Evolutionary conservation across 345 rosid species (phyloP).

Genomic region (Arabis hirsuta): DNA sequence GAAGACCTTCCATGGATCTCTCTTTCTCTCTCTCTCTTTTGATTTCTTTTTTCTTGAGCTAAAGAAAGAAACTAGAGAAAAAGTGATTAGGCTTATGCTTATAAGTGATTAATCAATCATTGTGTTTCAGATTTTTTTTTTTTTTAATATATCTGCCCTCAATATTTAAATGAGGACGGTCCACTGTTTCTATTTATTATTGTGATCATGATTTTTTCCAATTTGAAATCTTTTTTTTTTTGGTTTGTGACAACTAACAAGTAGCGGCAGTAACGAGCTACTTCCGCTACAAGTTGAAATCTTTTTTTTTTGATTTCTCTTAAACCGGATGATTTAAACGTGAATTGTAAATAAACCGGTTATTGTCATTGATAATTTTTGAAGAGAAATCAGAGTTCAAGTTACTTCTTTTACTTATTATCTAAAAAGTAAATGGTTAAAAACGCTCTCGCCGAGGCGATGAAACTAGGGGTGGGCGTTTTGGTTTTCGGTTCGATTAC

Average conservation of each 20-base stretch:
- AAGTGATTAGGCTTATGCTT: slow-evolving; percentile 15
- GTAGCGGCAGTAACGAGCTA: neutral
- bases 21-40: slow-evolving; percentile 14
- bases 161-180: slow-evolving; percentile 27
- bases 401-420: no score
- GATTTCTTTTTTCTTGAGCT: slow-evolving; percentile 27
- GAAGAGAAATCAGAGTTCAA: neutral
- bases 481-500: no score
- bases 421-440: no score
- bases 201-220: slow-evolving; percentile 18
- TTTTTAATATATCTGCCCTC: slow-evolving; percentile 31
- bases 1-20: slow-evolving; percentile 76
- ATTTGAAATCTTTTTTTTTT: neutral
- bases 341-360: neutral
- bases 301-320: no score
- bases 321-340: neutral
- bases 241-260: neutral
- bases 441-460: no score
- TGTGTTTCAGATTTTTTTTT: slow-evolving; percentile 31
- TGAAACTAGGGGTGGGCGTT: no score
- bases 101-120: slow-evolving; percentile 46
- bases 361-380: no score
- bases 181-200: slow-evolving; percentile 30
- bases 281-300: no score
- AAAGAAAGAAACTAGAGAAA: neutral